These are phyloP conservation scores for Ophiostoma piceae DNA, from an alignment of 2,329 filamentous ascomycete genomes.

Conservation along the genomic window DNA sequence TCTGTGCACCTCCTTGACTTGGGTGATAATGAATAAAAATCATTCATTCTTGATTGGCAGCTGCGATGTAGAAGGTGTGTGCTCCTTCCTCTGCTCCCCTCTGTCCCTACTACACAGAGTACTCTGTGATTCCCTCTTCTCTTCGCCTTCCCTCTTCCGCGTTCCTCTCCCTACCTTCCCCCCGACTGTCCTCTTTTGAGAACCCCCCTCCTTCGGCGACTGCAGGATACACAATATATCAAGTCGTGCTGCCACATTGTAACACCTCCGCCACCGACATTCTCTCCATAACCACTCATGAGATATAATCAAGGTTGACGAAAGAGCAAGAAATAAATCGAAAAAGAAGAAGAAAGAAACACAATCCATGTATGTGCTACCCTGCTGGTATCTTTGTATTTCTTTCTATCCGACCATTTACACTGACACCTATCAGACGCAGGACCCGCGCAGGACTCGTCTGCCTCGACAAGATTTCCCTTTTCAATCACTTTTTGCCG, in stretches of 20 bases:
- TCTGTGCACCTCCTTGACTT: neutral
- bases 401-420: neutral
- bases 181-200: neutral
- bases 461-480: neutral
- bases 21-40: slow-evolving; percentile 1
- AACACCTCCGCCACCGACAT: neutral
- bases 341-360: neutral
- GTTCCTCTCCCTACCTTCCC: neutral
- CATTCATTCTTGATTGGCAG: neutral
- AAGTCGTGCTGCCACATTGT: neutral
- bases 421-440: slow-evolving; percentile 1
- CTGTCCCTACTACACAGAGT: neutral
- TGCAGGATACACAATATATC: neutral
- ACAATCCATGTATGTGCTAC: neutral
- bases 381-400: neutral
- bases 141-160: neutral
- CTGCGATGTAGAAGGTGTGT: neutral
- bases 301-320: neutral
- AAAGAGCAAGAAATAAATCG: neutral
- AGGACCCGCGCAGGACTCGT: neutral
- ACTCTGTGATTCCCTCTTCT: neutral
- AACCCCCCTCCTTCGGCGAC: neutral
- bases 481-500: slow-evolving; percentile 13
- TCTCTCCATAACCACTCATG: neutral
- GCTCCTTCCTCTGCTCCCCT: neutral